Evolutionary conservation across 108 stramenopile genomes (phyloP), one percentile per base, ranked within the genome.

Genomic region (Skeletonema marinoi): DNA sequence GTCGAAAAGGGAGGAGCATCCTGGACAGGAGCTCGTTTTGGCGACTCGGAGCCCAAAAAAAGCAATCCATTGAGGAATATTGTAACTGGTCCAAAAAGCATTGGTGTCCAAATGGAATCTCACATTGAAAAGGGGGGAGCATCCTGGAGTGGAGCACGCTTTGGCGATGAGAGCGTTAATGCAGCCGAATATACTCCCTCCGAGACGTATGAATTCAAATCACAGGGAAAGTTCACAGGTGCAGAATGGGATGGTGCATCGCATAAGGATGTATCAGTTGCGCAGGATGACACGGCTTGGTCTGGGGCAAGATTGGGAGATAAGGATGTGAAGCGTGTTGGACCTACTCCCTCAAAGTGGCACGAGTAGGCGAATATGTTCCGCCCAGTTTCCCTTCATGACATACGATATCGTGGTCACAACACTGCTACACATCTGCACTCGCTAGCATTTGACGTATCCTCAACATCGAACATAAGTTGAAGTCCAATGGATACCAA

Each of bases 21-120:
- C 0, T 78, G 77, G 77, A 78, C 77, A n/a, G 77, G 77, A 25
- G 77, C 77, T 1, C 35, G 77, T n/a, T 78, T 78, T 19, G 77
- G 77, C 4, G 77, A 78, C 60, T 31, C 35, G 31, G 60, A 61
- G 16, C 60, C 31, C n/a, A n/a, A 14, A 14, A 33, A 16, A 16
- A 3, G 60, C 25, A 54, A 48, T 21, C 17, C 36, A 38, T 48
- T 54, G 33, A 58, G 25, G 11, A 36, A 31, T 33, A 32, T 54
- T 31, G 66, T 21, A 29, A 56, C 33, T 31, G 25, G 21, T 17
- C 16, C 59, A 4, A 50, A 29, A 30, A 48, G 73, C 33, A 65
- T 74, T 17, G 72, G 72, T 25, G 72, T 73, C 10, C 33, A 30
- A 3, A 74, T 74, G 73, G 73, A 74, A 41, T 9, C 35, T 12